phyloP scores from a whole-genome alignment of 441 rosid species.

The Bocquillonia castaneifolia region DNA sequence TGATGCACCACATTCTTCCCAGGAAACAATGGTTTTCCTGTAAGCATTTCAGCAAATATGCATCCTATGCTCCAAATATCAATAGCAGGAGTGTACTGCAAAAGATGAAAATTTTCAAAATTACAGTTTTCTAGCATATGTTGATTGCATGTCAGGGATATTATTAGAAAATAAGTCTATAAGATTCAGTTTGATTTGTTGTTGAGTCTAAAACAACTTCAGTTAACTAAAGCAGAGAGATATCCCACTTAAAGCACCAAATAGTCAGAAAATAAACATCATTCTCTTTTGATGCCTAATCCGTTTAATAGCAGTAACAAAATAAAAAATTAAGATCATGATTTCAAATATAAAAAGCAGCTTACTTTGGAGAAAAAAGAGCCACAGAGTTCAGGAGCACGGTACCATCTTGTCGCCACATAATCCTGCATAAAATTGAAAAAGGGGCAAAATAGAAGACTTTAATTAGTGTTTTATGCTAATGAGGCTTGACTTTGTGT shows the following conservation, averaged over 20 bases:
- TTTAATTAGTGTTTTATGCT: constrained; percentile 16
- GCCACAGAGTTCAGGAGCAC: constrained; percentile 99
- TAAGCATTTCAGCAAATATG: constrained; percentile 94
- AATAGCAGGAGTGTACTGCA: constrained; percentile 94
- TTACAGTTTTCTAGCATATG: not conserved
- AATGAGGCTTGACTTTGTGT: constrained; percentile 8
- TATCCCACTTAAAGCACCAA: constrained; percentile 5
- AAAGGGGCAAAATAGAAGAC: not conserved
- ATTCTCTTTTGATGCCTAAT: not conserved
- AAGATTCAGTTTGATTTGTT: not conserved
- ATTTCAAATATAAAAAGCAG: constrained; percentile 19
- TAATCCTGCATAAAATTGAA: constrained; percentile 57
- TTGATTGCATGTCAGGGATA: not conserved
- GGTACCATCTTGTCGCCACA: constrained; percentile 99
- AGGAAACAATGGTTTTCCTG: constrained; percentile 92
- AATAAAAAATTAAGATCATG: not conserved
- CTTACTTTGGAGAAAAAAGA: constrained; percentile 98
- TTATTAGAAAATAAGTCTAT: not conserved
- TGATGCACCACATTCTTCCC: constrained; percentile 99
- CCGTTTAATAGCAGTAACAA: constrained; percentile 2
- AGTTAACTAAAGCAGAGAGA: not conserved
- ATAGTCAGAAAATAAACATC: not conserved
- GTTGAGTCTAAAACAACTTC: not conserved
- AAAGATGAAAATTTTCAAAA: constrained; percentile 14
- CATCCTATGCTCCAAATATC: constrained; percentile 99